Evolutionary conservation across 768 basidiomycete genomes (phyloP), one percentile per base, ranked within the genome.

Genomic region (Hygrophorus pudorinus): DNA sequence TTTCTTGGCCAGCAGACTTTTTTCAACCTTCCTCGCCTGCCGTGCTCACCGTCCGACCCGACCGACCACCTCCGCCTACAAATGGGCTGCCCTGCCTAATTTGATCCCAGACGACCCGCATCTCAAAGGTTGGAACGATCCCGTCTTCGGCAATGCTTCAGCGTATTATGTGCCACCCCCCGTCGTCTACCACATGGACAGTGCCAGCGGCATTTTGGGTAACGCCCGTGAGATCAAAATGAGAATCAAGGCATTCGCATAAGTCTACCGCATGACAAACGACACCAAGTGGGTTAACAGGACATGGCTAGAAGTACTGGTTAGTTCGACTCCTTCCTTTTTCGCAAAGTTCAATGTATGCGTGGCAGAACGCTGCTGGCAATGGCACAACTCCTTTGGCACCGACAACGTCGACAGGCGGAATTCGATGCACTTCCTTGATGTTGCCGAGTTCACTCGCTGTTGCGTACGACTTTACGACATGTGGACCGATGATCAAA

Each of bases 381-480:
- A 83, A 86, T 53, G 71, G 77, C 46, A 67, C 79, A 9, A 64
- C 54, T 34, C 53, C 62, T 5, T 88, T 59, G 91, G 91, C 14
- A 70, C 76, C 2, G 62, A 64, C 43, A 66, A 66, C 42, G 67
- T 67, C 45, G 72, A 76, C 45, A 78, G 68, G 55, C 98, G 94
- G 96, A 96, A 98, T 65, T 70, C 80, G 4, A 50, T 38, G 1
- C 96, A 99, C 64, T 98, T 97, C 76, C 80, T 98, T 37, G 94
- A 94, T 59, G 67, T 77, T n/a, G 93, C 82, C n/a, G 94, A 97
- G 62, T 72, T 96, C 51, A 79, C 79, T 82, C 56, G 96, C 75
- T 24, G 84, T 92, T 50, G 94, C 83, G 1, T 99, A 98, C 55
- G 96, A 99, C 57, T 98, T 24, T 83, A 96, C 61, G 84, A 91